Base-by-base conservation (phyloP, 1,284 basidiomycete species). In the Apiotrichum gamsii region DNA sequence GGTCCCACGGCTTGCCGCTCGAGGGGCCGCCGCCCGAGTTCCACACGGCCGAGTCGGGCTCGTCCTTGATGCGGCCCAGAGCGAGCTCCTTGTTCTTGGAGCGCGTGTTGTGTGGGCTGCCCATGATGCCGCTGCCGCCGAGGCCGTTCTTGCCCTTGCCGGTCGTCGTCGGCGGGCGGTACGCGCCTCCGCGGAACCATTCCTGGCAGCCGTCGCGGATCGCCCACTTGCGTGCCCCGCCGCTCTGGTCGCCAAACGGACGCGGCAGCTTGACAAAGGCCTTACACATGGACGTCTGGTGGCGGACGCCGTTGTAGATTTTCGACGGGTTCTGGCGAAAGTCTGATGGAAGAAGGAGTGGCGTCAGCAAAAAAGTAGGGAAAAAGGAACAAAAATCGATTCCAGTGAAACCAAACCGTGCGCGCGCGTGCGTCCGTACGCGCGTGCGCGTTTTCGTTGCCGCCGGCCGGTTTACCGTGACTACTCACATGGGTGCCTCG, bases 221-320 rank as follows among this genome's bases (percentile, higher is more conserved):
- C 3, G 62, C 69, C 72, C 72, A 73, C 47, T 68, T 69, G 34
- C 70, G 62, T 18, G 69, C 68, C 16, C 66, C 66, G 38, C 68
- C 70, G 1, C 64, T 65, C 52, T 71, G 70, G 50, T 72, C 70
- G 16, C 72, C 72, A 46, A 65, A 71, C 3, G 67, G 67, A 33
- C 72, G 60, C 24, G 65, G 61, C 9, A 72, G 62, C 51, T 72
- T 71, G 49, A 70, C 67, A 48, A 73, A 72, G 0, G 70, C 69
- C 45, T 69, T 67, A 58, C 65, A 70, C 62, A 69, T 67, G 38
- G 70, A 72, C 4, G 70, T 69, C 51, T 69, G 67, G 56, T 73
- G 72, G 30, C 72, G 64, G 21, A 73, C 66, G n/a, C 72, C 72
- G 54, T 72, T 72, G 65, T 73, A 73, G 45, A 73, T 65, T 53